A percentile compares a stretch with the other conserved stretches of the same genome.
Conservation (phyloP, 2,329 filamentous ascomycete species). For the Botrytis deweyae region DNA sequence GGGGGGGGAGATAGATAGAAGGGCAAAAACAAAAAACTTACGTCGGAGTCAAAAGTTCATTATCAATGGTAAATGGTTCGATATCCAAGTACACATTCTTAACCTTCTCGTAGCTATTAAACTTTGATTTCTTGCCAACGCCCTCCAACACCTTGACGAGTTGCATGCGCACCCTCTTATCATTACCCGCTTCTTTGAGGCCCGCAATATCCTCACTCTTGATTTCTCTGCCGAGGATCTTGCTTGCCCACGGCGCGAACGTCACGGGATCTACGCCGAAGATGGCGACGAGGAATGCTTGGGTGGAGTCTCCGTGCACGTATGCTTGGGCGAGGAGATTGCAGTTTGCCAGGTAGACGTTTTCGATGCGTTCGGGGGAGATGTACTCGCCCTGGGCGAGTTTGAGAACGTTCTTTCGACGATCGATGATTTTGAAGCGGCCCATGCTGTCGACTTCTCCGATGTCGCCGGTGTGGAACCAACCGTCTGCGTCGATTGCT, state of each 20-base stretch:
- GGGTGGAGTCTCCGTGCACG: conserved; percentile 84
- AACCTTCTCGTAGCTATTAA: conserved; percentile 88
- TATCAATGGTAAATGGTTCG: conserved; percentile 91
- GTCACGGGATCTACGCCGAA: conserved; percentile 83
- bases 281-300: conserved; percentile 79
- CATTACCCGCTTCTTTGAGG: conserved; percentile 63
- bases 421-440: conserved; percentile 90
- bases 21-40: conserved; percentile 59
- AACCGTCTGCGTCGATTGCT: conserved; percentile 80
- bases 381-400: conserved; percentile 97
- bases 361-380: conserved; percentile 94
- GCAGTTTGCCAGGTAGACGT: conserved; percentile 82
- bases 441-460: conserved; percentile 80
- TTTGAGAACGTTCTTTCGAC: conserved; percentile 99
- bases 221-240: conserved; percentile 69
- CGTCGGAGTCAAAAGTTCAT: conserved; percentile 86
- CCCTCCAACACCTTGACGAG: conserved; percentile 76
- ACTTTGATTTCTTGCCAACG: conserved; percentile 79
- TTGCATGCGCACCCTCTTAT: conserved; percentile 70
- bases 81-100: conserved; percentile 71
- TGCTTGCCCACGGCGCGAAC: conserved; percentile 79
- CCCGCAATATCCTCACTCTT: conserved; percentile 62
- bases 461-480: conserved; percentile 97
- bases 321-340: conserved; percentile 77
- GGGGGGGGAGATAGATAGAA: too few species aligned